phyloP scores from a whole-genome alignment of 176 grass and related monocot genomes.

The Thalia dealbata region DNA sequence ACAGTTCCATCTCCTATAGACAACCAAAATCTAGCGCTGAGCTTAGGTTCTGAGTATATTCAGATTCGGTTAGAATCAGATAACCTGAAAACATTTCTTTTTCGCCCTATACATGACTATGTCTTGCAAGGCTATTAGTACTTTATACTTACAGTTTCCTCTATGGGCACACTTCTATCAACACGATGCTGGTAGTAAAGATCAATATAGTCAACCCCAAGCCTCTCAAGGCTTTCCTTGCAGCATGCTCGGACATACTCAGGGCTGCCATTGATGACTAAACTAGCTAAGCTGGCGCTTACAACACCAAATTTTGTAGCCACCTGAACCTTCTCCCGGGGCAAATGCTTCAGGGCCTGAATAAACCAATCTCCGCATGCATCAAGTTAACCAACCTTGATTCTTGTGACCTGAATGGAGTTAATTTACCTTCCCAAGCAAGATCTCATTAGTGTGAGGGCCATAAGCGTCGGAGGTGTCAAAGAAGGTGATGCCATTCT shows the following conservation, averaged over 20 bases:
- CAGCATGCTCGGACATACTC: constrained; percentile 10
- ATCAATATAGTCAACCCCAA: constrained; percentile 5
- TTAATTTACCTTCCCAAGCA: constrained; percentile 51
- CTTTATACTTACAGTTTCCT: constrained; percentile 19
- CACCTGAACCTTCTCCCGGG: constrained; percentile 57
- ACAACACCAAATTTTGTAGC: constrained; percentile 50
- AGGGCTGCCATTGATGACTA: not conserved
- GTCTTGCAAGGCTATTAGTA: too few relatives aligned
- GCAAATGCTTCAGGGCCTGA: constrained; percentile 68
- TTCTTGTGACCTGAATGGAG: not conserved
- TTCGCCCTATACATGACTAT: too few relatives aligned
- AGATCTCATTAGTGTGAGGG: constrained; percentile 45
- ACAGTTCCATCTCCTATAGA: too few relatives aligned
- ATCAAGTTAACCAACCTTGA: not conserved
- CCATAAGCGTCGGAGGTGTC: constrained; percentile 75
- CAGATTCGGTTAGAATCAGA: too few relatives aligned
- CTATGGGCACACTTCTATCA: constrained; percentile 5
- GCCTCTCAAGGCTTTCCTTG: not conserved
- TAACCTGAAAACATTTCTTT: too few relatives aligned
- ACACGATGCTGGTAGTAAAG: constrained; percentile 14
- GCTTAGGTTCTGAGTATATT: too few relatives aligned
- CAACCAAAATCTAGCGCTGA: too few relatives aligned
- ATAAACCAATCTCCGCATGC: not conserved
- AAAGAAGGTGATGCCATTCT: constrained; percentile 67
- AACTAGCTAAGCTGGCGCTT: not conserved